Base-by-base conservation (phyloP, 1,284 basidiomycete species). In the Xanthoconium separans region DNA sequence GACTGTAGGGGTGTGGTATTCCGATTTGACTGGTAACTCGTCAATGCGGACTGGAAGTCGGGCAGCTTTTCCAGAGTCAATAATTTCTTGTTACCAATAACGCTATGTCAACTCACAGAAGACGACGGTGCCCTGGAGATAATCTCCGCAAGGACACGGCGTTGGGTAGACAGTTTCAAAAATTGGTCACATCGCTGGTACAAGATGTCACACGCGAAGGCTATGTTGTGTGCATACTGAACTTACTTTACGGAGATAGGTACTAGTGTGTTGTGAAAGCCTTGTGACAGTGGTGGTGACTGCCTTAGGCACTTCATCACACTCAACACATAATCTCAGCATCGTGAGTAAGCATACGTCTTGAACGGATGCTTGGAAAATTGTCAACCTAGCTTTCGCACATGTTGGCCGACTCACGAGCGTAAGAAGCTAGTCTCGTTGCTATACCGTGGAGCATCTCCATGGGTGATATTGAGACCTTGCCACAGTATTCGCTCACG, bases 321-420 rank as follows among this genome's bases (percentile, higher is more conserved):
- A 85, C 18, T 84, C 79, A 9, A 78, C 80, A 44, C 77, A 73
- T 43, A 89, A 62, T 50, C 86, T 77, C 40, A 89, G 68, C 83
- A 91, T 87, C 4, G 83, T 77, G 34, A 91, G 65, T 30, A 91
- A 67, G 57, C 81, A 82, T 7, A 81, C 82, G 54, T 91, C 89
- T 64, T 88, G 85, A 11, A 91, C 79, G 22, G 82, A 74, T 33
- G 78, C 89, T 91, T 57, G 50, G 33, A 40, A 39, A 41, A 13
- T 22, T 20, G 39, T 55, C 37, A 59, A 24, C 31, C 30, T 18
- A 47, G 34, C 30, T 43, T 53, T n/a, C 22, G 18, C 40, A 31
- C 39, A 29, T 20, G 12, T 22, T 36, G 45, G n/a, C 44, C 16
- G 39, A 71, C 83, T 64, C 54, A 88, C 87, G 67, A 48, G 75